Evolutionary conservation across 2,329 filamentous ascomycete genomes (phyloP).

Genomic region (Epichloe baconii): DNA sequence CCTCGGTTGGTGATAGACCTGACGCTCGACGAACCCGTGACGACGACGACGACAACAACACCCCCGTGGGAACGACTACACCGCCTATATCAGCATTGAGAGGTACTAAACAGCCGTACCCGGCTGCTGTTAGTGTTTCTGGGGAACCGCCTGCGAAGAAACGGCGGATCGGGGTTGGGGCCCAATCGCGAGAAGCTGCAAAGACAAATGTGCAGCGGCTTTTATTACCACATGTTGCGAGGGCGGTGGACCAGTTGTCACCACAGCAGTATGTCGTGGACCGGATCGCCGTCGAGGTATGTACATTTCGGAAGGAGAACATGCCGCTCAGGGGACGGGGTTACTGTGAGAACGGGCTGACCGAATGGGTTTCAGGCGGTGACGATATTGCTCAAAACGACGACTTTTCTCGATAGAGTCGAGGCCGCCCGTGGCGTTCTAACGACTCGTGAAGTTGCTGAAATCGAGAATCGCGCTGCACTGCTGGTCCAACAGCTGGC

Average conservation of each 20-base stretch:
- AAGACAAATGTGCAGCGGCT: constrained; percentile 17
- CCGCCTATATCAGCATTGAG: background rate
- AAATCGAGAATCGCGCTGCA: constrained; percentile 8
- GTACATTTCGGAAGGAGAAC: background rate
- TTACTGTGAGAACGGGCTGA: background rate
- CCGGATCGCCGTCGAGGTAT: constrained; percentile 20
- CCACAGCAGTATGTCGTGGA: constrained; percentile 10
- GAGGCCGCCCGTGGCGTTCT: constrained; percentile 12
- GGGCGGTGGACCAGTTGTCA: constrained; percentile 14
- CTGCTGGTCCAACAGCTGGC: constrained; percentile 12
- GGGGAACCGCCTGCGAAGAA: constrained; percentile 19
- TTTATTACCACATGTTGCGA: constrained; percentile 20
- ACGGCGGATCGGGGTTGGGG: constrained; percentile 14
- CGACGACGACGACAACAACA: background rate
- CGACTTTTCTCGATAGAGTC: constrained; percentile 12
- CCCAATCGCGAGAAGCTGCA: constrained; percentile 7
- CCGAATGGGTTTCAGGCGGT: constrained; percentile 10
- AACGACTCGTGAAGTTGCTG: constrained; percentile 8
- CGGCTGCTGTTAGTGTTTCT: background rate
- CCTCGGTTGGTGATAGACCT: constrained; percentile 18
- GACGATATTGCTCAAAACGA: constrained; percentile 11
- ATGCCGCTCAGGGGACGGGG: background rate
- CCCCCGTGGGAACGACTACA: background rate
- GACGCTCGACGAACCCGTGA: constrained; percentile 6
- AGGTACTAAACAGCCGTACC: background rate